Evolutionary conservation across 495 filamentous ascomycete genomes (phyloP), one percentile per base, ranked within the genome.

Genomic region (Penicillium paradoxum): DNA sequence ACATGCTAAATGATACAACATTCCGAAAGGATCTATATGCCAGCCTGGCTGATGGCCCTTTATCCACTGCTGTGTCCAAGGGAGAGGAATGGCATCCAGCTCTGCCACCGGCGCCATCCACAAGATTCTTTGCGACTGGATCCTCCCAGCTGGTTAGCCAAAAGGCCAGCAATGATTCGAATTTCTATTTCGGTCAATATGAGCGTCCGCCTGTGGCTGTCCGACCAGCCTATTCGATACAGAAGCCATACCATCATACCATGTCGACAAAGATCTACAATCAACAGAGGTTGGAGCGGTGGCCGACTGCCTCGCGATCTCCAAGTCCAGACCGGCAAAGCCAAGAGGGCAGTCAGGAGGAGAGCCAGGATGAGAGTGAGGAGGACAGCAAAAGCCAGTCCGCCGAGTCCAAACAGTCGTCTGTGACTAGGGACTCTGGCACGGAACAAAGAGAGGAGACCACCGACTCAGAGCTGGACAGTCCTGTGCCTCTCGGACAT

Each of bases 141-240:
- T 8, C 17, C 14, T 19, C 37, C 27, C 13, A 32, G 19, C n/a
- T 17, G 9, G 1, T 37, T 18, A 40, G 15, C 24, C n/a, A 18
- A 25, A 27, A 18, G 14, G 14, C 39, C 29, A 22, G 14, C 13
- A 14, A 15, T 17, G 5, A 29, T 29, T 27, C 43, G 5, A n/a
- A 1, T 14, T 54, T 34, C 11, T 48, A 48, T 19, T 41, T 33
- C 36, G n/a, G 4, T 1, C n/a, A 42, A 10, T 58, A 60, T 40
- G 24, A 41, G 15, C 60, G 60, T 7, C 55, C 60, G 14, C 32
- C 36, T 13, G n/a, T 60, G 22, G 55, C 63, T 19, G 13, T 40
- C 6, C 42, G 38, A 34, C 11, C 7, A 2, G 10, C 38, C 17
- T 15, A 43, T 45, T 38, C 11, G 11, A 15, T 29, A 0, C 4